These are phyloP conservation scores for Amanita molliuscula DNA, from an alignment of 768 basidiomycete genomes.

Conservation along the genomic window DNA sequence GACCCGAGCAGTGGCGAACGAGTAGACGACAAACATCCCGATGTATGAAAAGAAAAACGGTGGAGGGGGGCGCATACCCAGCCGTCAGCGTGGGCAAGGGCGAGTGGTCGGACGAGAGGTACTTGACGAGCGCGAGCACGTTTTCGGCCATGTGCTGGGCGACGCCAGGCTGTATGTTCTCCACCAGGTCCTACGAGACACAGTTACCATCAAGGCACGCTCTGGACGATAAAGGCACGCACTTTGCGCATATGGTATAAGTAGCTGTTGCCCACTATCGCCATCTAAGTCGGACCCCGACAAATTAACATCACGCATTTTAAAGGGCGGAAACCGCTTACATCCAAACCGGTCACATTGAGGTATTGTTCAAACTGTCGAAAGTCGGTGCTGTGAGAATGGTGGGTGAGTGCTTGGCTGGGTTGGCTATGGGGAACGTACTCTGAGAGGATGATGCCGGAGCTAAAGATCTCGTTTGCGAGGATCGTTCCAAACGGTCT, in stretches of 20 bases:
- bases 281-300: constrained; percentile 45
- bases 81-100: constrained; percentile 55
- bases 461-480: constrained; percentile 89
- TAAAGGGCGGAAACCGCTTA: constrained; percentile 22
- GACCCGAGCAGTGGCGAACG: constrained; percentile 58
- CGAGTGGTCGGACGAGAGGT: constrained; percentile 61
- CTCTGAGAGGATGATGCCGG: constrained; percentile 87
- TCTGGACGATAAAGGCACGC: too few species aligned
- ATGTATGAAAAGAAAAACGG: constrained; percentile 73
- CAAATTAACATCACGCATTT: neutral
- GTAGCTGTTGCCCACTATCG: constrained; percentile 86
- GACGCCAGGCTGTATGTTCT: constrained; percentile 78
- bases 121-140: constrained; percentile 62
- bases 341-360: constrained; percentile 86
- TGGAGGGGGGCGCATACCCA: constrained; percentile 42
- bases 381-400: constrained; percentile 77
- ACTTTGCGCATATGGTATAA: constrained; percentile 90
- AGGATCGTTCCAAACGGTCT: constrained; percentile 83
- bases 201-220: neutral
- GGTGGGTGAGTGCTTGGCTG: neutral
- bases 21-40: constrained; percentile 63
- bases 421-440: constrained; percentile 26
- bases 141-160: constrained; percentile 90
- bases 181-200: constrained; percentile 57
- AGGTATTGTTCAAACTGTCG: constrained; percentile 88